Evolutionary conservation across 78 protist species (phyloP), one percentile per base, ranked within the genome.

Genomic region (Cavenderia fasciculata): DNA sequence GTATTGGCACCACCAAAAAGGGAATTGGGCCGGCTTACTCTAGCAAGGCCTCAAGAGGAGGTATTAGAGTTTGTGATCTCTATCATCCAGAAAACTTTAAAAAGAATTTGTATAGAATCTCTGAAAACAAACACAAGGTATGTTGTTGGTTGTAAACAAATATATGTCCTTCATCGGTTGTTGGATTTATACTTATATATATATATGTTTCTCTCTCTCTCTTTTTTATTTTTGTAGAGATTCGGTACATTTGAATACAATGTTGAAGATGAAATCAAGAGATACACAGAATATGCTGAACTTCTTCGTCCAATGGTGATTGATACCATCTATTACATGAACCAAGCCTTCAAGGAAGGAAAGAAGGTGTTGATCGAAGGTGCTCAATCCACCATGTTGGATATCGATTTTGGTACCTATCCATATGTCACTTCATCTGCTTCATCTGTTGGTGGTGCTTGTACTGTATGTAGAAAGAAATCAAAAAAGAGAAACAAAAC

Each of bases 311-410:
- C 97, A 52, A 74, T 93, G 66, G 93, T 96, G 40, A 49, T 84
- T n/a, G 98, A 97, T 65, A 74, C 96, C 1, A 97, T 94, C 21
- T 68, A 52, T 29, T 94, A 49, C 75, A 21, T 96, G n/a, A 54
- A 95, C 93, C 25, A 65, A 4, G 73, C 94, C 27, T 47, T 91
- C 75, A 41, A 65, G 44, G 77, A 41, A 16, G 95, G 95, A 29
- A 94, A 94, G 59, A 94, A 74, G 68, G 84, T 93, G 14, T 85
- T 93, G 66, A 68, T 78, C 47, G 95, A 75, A 66, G 94, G 99
- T 57, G 99, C 99, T 86, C 96, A 97, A 70, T 97, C 99, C 12
- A 85, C 95, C 25, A 94, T 97, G 97, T 87, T 97, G 23, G 99
- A 97, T 61, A 49, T 97, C 36, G 99, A 97, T 76, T 97, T 94